Base-by-base conservation (phyloP, 176 grass and related monocot species). In the Cymbopogon citratus region DNA sequence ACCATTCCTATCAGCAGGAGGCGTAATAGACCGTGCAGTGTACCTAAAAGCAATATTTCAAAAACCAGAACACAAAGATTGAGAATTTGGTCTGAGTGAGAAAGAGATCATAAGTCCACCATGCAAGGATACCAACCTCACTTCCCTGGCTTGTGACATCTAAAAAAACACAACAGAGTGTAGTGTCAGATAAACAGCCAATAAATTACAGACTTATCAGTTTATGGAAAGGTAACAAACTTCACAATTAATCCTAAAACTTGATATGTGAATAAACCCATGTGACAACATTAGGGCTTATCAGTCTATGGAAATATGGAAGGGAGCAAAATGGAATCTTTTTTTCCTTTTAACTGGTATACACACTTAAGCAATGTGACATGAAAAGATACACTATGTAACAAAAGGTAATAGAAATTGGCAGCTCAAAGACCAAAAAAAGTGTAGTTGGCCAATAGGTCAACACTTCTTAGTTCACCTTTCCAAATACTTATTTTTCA, bases 121-220 rank as follows among this genome's bases (percentile, higher is more conserved):
- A 48, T 72, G 25, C 18, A 48, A 40, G 26, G 29, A 72, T 83
- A 77, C 90, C 82, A 67, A 98, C 95, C 92, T 94, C 84, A 98
- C 95, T 94, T 98, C 95, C 70, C 91, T 98, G 79, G 95, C 62
- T 87, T 92, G 92, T 7, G 95, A 89, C 92, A 98, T 98, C 90
- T 94, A 85, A 79, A 71, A 87, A 82, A 27, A 81, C 15, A 85
- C 11, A 70, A 24, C 15, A 43, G 43, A 84, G 40, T 12, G 35
- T 80, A 84, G 44, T 75, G 67, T 85, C 21, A 80, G 78, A 86
- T 78, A 71, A 76, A 78, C 23, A 73, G 16, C 3, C 76, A 80
- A 15, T 67, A 78, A 34, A 41, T 25, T 48, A 75, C 36, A 39
- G 25, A 79, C 60, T 78, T 43, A 28, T 49, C 33, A n/a, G n/a